Conservation (phyloP, 2,329 filamentous ascomycete genomes). For the Neonectria magnoliae region DNA sequence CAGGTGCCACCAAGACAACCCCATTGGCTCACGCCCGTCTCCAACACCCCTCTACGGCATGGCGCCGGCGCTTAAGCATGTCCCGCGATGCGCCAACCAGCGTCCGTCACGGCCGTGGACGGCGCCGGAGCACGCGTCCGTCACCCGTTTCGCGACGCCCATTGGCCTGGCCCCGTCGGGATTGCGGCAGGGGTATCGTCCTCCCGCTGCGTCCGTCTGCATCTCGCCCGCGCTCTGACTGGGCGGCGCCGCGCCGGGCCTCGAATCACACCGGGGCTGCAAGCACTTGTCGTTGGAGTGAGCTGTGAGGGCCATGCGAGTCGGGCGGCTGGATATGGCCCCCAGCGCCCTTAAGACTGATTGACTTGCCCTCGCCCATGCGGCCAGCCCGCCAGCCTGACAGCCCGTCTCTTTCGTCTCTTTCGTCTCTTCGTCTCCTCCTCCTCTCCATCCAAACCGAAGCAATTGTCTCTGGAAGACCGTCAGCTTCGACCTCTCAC, state of each 20-base stretch:
- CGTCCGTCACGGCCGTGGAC: conserved; percentile 12
- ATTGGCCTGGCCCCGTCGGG: conserved; percentile 31
- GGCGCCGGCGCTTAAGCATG: conserved; percentile 41
- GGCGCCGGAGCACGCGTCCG: conserved; percentile 9
- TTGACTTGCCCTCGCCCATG: conserved; percentile 35
- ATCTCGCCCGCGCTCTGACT: conserved; percentile 39
- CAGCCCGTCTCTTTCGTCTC: no score
- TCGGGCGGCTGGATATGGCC: conserved; percentile 40
- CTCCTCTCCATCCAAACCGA: background rate
- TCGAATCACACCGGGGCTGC: conserved; percentile 42
- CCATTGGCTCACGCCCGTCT: conserved; percentile 29
- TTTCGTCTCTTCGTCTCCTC: no score
- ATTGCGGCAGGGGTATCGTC: conserved; percentile 33
- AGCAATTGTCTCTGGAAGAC: conserved; percentile 23
- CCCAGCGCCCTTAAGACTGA: conserved; percentile 38
- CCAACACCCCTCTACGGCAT: conserved; percentile 25
- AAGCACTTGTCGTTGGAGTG: background rate
- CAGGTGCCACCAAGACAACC: background rate
- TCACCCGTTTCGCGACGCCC: conserved; percentile 15
- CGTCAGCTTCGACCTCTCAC: background rate
- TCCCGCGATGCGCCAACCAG: conserved; percentile 35
- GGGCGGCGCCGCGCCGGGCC: conserved; percentile 36
- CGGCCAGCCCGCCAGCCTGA: conserved; percentile 10
- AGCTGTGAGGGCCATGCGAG: conserved; percentile 23
- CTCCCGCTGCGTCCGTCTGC: conserved; percentile 32